A percentile compares a stretch with the other conserved stretches of the same genome.
Conservation (phyloP, 495 filamentous ascomycete species). For the Daldinia vernicosa region DNA sequence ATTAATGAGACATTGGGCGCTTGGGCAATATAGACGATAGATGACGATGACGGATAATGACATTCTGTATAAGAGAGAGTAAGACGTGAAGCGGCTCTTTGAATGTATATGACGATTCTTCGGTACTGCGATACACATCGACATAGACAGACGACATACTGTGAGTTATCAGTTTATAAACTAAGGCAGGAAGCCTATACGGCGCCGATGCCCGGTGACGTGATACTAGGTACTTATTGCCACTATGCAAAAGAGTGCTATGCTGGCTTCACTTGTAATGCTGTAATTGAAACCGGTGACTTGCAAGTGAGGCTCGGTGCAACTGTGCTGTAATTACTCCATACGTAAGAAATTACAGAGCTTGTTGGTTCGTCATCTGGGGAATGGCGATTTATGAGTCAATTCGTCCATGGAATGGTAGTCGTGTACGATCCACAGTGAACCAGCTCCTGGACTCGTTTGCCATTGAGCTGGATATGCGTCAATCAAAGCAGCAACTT, state of each 20-base stretch:
- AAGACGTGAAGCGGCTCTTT: neutral
- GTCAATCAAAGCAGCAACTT: neutral
- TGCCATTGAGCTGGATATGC: neutral
- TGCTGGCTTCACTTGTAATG: neutral
- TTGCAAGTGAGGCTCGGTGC: neutral
- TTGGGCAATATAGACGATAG: conserved; percentile 16
- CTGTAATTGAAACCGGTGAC: neutral
- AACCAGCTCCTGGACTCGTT: neutral
- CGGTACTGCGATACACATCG: neutral
- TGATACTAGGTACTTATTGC: neutral
- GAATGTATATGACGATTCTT: conserved; percentile 5
- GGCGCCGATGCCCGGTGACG: neutral
- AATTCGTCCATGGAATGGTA: neutral
- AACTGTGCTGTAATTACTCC: neutral
- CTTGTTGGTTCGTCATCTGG: neutral
- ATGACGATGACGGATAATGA: conserved; percentile 23
- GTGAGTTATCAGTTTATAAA: neutral
- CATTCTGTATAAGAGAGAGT: conserved; percentile 33
- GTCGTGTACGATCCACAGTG: neutral
- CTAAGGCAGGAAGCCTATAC: neutral
- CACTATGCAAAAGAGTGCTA: neutral
- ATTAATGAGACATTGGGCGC: conserved; percentile 24
- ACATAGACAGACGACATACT: neutral
- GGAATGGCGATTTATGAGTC: neutral
- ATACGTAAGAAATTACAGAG: neutral